These are phyloP conservation scores for Saccharomycopsis vini DNA, from an alignment of 805 yeast species.

Conservation along the genomic window DNA sequence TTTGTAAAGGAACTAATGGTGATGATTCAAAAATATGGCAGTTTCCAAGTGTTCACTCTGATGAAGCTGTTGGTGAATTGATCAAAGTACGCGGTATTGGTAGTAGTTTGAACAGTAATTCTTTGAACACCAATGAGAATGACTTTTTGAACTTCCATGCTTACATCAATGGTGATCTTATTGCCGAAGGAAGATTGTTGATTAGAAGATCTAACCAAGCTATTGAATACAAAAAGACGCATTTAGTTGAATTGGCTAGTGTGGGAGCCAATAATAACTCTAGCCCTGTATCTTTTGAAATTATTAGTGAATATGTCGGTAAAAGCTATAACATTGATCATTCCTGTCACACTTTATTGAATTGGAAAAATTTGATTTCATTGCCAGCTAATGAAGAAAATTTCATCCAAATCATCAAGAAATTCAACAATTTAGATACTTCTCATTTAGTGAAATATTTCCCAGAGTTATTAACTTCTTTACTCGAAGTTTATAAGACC, in stretches of 20 bases:
- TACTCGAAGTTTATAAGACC: slow-evolving; percentile 29
- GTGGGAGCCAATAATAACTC: slow-evolving; percentile 37
- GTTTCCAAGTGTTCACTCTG: slow-evolving; percentile 62
- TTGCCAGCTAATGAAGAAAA: slow-evolving; percentile 35
- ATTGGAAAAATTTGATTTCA: slow-evolving; percentile 37
- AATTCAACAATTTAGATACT: slow-evolving; percentile 46
- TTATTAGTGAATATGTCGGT: slow-evolving; percentile 62
- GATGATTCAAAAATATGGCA: slow-evolving; percentile 46
- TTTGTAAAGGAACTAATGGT: slow-evolving; percentile 65
- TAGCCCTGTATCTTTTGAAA: slow-evolving; percentile 36
- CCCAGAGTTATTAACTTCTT: slow-evolving; percentile 39
- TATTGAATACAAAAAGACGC: slow-evolving; percentile 39
- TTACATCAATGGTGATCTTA: slow-evolving; percentile 52
- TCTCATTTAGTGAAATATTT: slow-evolving; percentile 50
- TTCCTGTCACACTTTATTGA: slow-evolving; percentile 44
- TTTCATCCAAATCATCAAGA: slow-evolving; percentile 38
- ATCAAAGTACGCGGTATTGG: slow-evolving; percentile 55
- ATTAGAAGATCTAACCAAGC: slow-evolving; percentile 40
- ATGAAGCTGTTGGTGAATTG: slow-evolving; percentile 64
- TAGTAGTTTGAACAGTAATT: slow-evolving; percentile 24
- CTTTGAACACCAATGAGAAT: slow-evolving; percentile 31
- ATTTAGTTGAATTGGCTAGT: slow-evolving; percentile 36
- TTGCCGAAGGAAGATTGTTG: slow-evolving; percentile 49
- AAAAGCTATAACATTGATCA: slow-evolving; percentile 50
- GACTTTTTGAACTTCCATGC: slow-evolving; percentile 49